Percentiles rank a stretch among this genome's conserved stretches.
Evolutionary conservation across 208 protist genomes (phyloP).

Genomic region (Trypanosoma congolense): DNA sequence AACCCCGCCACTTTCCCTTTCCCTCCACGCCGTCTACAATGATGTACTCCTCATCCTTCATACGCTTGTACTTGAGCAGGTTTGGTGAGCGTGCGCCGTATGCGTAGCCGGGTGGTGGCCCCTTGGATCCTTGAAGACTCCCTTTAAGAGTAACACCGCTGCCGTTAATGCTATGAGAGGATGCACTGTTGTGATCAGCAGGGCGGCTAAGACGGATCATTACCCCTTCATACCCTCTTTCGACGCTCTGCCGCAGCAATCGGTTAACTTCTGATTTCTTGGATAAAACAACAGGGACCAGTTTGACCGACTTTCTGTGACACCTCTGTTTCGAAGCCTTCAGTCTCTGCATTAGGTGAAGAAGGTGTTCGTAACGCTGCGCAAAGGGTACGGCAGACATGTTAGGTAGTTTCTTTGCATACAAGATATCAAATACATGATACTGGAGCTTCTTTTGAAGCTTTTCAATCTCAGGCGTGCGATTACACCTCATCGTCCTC

Average conservation of each 20-base stretch:
- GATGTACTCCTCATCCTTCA: constrained; percentile 85
- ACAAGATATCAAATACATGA: constrained; percentile 85
- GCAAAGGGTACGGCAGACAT: constrained; percentile 34
- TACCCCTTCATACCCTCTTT: constrained; percentile 78
- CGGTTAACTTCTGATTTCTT: constrained; percentile 30
- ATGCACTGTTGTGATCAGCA: not conserved
- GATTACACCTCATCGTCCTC: constrained; percentile 54
- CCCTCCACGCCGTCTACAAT: constrained; percentile 81
- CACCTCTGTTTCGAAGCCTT: constrained; percentile 12
- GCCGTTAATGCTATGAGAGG: constrained; percentile 1
- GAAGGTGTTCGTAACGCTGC: constrained; percentile 41
- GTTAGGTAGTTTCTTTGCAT: constrained; percentile 35
- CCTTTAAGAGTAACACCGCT: not conserved
- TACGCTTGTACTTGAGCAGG: constrained; percentile 88
- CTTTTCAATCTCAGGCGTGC: constrained; percentile 47
- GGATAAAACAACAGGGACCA: constrained; percentile 45
- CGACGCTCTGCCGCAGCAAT: constrained; percentile 38
- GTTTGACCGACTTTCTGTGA: constrained; percentile 28
- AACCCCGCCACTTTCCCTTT: constrained; percentile 77
- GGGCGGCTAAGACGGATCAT: constrained; percentile 67
- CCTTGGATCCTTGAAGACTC: no score
- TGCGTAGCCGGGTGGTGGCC: constrained; percentile 55
- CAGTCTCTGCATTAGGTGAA: constrained; percentile 20
- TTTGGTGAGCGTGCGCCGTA: constrained; percentile 74
- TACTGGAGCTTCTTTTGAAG: constrained; percentile 73